These are phyloP conservation scores for Teunomyces barrocoloradensis DNA, from an alignment of 805 yeast species.

Conservation along the genomic window DNA sequence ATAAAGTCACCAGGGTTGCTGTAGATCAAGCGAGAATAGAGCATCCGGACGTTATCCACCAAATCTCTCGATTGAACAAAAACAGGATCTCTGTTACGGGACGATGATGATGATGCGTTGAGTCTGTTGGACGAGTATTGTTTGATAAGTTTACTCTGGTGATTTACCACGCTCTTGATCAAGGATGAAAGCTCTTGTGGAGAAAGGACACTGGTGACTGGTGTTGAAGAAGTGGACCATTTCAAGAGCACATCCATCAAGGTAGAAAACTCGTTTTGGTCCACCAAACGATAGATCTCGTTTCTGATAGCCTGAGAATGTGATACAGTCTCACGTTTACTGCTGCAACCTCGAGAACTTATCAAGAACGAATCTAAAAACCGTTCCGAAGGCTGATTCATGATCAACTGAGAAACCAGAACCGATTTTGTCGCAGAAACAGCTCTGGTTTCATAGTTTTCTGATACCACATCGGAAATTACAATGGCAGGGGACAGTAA, in stretches of 20 bases:
- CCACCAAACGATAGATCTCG: constrained; percentile 15
- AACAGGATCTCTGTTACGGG: constrained; percentile 3
- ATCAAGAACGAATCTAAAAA: not conserved
- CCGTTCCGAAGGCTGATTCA: constrained; percentile 2
- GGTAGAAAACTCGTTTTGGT: constrained; percentile 11
- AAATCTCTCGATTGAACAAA: constrained; percentile 12
- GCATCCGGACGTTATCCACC: constrained; percentile 19
- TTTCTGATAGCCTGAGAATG: constrained; percentile 10
- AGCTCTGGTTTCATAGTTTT: not conserved
- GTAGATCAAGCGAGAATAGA: constrained; percentile 25
- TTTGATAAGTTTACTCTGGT: constrained; percentile 12
- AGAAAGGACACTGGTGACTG: constrained; percentile 9
- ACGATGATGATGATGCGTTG: not conserved
- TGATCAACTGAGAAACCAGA: not conserved
- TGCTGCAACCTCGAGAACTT: not conserved
- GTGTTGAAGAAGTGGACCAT: constrained; percentile 8
- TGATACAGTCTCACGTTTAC: not conserved
- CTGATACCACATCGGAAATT: constrained; percentile 10
- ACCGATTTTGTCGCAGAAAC: not conserved
- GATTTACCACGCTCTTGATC: constrained; percentile 15
- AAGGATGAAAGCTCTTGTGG: constrained; percentile 20
- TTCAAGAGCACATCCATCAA: constrained; percentile 15
- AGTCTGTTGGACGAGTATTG: not conserved
- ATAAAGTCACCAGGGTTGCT: constrained; percentile 13
- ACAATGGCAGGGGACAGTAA: constrained; percentile 11